Conservation (phyloP, 176 grass and related monocot genomes). For the Aechmea fasciata region DNA sequence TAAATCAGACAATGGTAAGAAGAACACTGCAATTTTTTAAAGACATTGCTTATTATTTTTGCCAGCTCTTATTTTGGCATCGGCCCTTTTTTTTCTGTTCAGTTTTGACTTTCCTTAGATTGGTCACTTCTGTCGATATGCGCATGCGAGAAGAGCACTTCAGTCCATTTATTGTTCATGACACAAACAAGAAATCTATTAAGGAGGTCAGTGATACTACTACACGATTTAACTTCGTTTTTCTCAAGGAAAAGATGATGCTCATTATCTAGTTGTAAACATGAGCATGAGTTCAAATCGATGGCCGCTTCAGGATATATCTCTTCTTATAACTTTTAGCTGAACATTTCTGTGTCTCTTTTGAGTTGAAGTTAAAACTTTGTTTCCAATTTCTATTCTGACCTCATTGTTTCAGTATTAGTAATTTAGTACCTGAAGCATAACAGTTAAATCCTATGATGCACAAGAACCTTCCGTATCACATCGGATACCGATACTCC, state of each 20-base stretch:
- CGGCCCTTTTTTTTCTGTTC: neutral
- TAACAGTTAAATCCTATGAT: neutral
- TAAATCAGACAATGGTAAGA: neutral
- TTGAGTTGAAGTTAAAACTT: neutral
- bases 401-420: neutral
- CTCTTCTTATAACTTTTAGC: too few species aligned
- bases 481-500: too few species aligned
- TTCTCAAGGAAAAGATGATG: neutral
- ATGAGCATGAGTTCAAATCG: too few species aligned
- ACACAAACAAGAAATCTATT: neutral
- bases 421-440: neutral
- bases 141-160: neutral
- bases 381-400: neutral
- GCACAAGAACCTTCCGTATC: neutral
- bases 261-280: neutral
- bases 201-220: neutral
- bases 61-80: neutral
- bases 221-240: neutral
- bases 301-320: too few species aligned
- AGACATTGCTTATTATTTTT: neutral
- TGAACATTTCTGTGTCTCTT: too few species aligned
- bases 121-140: neutral
- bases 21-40: neutral
- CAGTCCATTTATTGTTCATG: neutral
- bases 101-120: neutral